Evolutionary conservation across 1,284 basidiomycete species (phyloP).

Genomic region (Tremellales sp.): DNA sequence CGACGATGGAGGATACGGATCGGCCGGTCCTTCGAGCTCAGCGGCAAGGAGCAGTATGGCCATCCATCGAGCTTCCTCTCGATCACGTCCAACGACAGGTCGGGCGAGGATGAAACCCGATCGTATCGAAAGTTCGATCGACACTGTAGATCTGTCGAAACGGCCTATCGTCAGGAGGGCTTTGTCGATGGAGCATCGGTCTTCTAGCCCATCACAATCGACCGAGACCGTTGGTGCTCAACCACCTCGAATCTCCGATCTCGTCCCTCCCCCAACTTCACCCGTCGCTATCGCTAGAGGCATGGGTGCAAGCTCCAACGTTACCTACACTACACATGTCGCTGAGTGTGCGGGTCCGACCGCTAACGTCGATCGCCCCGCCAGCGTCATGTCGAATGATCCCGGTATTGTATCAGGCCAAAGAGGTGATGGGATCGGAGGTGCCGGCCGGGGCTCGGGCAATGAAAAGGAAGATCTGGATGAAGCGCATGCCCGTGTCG

Average conservation of each 20-base stretch:
- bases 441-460: neutral
- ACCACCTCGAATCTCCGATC: constrained; percentile 21
- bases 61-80: no score
- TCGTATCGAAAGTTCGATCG: constrained; percentile 3
- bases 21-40: neutral
- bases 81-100: neutral
- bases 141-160: neutral
- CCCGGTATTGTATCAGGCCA: constrained; percentile 26
- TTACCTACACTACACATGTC: neutral
- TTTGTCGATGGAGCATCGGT: constrained; percentile 1
- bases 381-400: no score
- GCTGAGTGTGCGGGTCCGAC: neutral
- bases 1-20: neutral
- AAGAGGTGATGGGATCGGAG: constrained; percentile 28
- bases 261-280: constrained; percentile 13
- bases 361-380: no score
- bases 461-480: no score
- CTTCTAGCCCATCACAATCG: neutral
- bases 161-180: neutral
- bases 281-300: neutral
- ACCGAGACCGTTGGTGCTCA: constrained; percentile 3
- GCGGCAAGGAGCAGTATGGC: constrained; percentile 1
- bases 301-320: neutral
- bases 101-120: neutral
- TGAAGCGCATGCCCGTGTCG: constrained; percentile 2